Evolutionary conservation across 345 rosid species (phyloP).

Genomic region (Gossypium raimondii): DNA sequence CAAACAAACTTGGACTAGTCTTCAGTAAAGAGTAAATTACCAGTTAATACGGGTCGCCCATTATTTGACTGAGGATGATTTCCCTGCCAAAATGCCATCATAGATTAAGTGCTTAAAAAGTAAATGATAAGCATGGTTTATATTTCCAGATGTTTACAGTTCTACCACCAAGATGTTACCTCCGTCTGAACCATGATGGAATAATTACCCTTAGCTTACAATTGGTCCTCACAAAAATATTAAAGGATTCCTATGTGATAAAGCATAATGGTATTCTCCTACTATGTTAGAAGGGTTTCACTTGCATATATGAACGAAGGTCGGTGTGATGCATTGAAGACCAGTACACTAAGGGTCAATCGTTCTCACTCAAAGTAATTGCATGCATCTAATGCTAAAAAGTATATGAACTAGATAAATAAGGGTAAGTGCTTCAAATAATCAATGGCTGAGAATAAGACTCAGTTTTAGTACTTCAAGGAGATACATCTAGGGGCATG

Average conservation of each 20-base stretch:
- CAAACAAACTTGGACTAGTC: background rate
- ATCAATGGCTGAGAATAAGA: background rate
- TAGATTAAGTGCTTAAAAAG: conserved; percentile 4
- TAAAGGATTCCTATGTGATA: background rate
- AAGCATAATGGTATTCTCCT: background rate
- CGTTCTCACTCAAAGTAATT: background rate
- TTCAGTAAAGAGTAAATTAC: conserved; percentile 16
- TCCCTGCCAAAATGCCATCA: conserved; percentile 32
- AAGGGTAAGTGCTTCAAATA: background rate
- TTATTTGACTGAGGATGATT: conserved; percentile 22
- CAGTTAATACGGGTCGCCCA: conserved; percentile 21
- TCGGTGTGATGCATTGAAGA: background rate
- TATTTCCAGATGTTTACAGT: background rate
- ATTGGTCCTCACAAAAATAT: background rate
- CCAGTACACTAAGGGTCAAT: background rate
- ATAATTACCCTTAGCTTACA: background rate
- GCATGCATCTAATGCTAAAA: background rate
- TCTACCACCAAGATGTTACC: background rate
- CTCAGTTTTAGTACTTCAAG: background rate
- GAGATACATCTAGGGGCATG: no score
- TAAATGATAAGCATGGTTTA: background rate
- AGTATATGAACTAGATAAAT: background rate
- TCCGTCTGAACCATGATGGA: background rate
- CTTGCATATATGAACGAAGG: background rate
- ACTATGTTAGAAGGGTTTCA: background rate